phyloP scores from a whole-genome alignment of 2,329 filamentous ascomycete genomes.

The Colletotrichum sp. region DNA sequence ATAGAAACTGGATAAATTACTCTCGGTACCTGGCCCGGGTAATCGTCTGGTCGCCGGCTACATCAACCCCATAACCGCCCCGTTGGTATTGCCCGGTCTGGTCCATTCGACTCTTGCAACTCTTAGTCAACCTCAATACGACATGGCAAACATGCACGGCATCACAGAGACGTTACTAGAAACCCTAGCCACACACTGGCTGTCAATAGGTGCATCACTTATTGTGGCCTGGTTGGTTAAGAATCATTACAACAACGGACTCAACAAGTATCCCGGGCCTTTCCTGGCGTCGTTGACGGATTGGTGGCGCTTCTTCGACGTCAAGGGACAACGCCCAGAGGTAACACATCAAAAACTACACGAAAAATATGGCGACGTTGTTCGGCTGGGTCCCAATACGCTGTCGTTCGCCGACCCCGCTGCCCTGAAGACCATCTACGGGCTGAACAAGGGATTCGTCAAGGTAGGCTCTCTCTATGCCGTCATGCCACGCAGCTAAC shows the following conservation, averaged over 20 bases:
- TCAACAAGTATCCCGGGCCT: conserved; percentile 76
- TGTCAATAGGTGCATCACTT: conserved; percentile 34
- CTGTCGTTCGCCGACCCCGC: conserved; percentile 77
- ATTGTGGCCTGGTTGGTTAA: conserved; percentile 46
- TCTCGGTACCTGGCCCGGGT: conserved; percentile 13
- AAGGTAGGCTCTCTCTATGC: conserved; percentile 58
- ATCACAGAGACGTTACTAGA: conserved; percentile 38
- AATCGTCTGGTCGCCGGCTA: neutral
- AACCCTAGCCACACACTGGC: conserved; percentile 48
- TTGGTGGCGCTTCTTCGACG: conserved; percentile 77
- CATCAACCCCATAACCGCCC: neutral
- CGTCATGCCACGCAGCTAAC: neutral
- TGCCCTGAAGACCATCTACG: conserved; percentile 79
- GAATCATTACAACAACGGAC: conserved; percentile 58
- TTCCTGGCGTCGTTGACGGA: conserved; percentile 67
- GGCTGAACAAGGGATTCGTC: conserved; percentile 78
- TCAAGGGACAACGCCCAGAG: conserved; percentile 68
- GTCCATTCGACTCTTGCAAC: neutral
- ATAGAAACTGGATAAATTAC: conserved; percentile 11
- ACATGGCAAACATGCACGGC: conserved; percentile 24
- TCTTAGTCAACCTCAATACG: neutral
- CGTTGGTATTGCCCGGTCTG: neutral
- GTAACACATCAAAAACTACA: conserved; percentile 72
- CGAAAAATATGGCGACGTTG: conserved; percentile 73
- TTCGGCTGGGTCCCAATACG: conserved; percentile 75